Percentiles rank a stretch among this genome's conserved stretches.
These are phyloP conservation scores for Ophiostoma angusticollis DNA, from an alignment of 2,329 filamentous ascomycete genomes.

Conservation along the genomic window DNA sequence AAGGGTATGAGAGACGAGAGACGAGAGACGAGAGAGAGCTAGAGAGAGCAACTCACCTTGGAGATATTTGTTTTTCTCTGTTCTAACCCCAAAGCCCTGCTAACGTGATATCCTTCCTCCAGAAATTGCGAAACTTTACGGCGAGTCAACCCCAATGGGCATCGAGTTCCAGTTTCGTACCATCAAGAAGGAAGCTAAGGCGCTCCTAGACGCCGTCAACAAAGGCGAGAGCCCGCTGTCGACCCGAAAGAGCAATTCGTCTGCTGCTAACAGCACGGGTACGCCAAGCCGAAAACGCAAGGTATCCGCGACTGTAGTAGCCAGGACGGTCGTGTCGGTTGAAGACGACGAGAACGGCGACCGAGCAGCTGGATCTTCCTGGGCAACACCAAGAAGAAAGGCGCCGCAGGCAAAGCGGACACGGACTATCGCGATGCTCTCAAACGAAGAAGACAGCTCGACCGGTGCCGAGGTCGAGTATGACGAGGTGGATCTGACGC, in stretches of 20 bases:
- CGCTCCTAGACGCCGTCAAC: conserved; percentile 31
- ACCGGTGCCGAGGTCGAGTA: conserved; percentile 19
- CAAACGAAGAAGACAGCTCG: conserved; percentile 15
- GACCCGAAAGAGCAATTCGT: conserved; percentile 18
- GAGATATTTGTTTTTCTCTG: too few relatives aligned
- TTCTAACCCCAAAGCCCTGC: too few relatives aligned
- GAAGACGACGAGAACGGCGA: not conserved
- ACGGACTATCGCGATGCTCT: not conserved
- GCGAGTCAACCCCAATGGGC: conserved; percentile 43
- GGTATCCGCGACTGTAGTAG: too few relatives aligned
- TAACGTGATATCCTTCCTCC: not conserved
- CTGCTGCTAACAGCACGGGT: conserved; percentile 13
- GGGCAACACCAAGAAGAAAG: not conserved
- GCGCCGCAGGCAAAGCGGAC: not conserved
- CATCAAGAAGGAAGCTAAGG: conserved; percentile 40
- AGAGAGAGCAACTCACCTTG: not conserved
- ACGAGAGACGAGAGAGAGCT: not conserved
- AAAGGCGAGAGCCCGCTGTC: conserved; percentile 32
- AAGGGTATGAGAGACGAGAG: conserved; percentile 23
- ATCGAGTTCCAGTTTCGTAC: conserved; percentile 48
- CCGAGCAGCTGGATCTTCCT: not conserved
- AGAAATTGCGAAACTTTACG: conserved; percentile 49
- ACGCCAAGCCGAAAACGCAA: conserved; percentile 9
- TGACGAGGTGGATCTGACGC: conserved; percentile 19
- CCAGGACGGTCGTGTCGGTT: too few relatives aligned